Percentiles rank a stretch among this genome's conserved stretches.
phyloP scores from a whole-genome alignment of 768 basidiomycete species.

The Kwoniella heveanensis region DNA sequence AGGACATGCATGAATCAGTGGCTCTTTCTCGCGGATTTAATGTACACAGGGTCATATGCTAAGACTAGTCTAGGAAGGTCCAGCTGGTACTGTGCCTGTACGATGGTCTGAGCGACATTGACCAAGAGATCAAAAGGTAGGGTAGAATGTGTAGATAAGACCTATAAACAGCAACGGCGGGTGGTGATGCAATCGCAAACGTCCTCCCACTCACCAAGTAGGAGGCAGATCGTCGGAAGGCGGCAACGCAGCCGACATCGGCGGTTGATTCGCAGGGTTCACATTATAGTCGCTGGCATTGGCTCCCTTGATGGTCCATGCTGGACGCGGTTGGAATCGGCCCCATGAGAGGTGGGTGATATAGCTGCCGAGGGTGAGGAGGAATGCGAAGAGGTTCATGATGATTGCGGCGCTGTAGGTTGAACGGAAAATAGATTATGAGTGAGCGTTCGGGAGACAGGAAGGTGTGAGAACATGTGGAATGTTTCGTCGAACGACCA shows the following conservation, averaged over 20 bases:
- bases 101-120: too few relatives aligned
- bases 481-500: too few relatives aligned
- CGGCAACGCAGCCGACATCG: constrained; percentile 10
- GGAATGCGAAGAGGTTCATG: constrained; percentile 36
- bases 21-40: too few relatives aligned
- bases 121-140: too few relatives aligned
- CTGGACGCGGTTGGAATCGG: constrained; percentile 32
- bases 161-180: not conserved
- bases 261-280: constrained; percentile 4
- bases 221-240: constrained; percentile 17
- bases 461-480: too few relatives aligned
- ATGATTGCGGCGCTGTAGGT: constrained; percentile 37
- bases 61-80: too few relatives aligned
- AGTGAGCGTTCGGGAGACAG: too few relatives aligned
- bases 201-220: constrained; percentile 18
- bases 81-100: too few relatives aligned
- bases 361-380: constrained; percentile 29
- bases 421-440: not conserved
- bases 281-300: not conserved
- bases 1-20: too few relatives aligned
- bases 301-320: constrained; percentile 40
- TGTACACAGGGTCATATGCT: too few relatives aligned
- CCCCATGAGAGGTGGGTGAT: constrained; percentile 25
- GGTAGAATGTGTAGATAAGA: too few relatives aligned
- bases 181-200: too few relatives aligned